phyloP scores from a whole-genome alignment of 129 eudicot genomes.

The Calendula officinalis region DNA sequence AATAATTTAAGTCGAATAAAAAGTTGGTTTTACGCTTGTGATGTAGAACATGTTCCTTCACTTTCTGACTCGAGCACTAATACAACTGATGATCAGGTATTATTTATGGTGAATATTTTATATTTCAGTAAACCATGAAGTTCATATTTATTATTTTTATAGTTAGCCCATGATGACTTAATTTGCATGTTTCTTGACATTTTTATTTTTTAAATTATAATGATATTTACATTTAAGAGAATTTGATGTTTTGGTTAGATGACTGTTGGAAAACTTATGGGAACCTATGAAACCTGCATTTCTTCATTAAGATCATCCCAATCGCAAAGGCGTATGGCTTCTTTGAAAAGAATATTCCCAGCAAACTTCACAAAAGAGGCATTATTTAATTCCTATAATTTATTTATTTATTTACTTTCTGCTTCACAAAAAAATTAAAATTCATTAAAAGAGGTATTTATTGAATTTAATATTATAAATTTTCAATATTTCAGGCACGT shows the following conservation, averaged over 20 bases:
- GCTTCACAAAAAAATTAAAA: too few species aligned
- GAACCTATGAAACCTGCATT: constrained; percentile 66
- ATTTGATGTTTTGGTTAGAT: constrained; percentile 33
- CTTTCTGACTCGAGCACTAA: constrained; percentile 35
- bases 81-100: constrained; percentile 46
- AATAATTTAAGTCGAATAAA: too few species aligned
- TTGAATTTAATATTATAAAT: too few species aligned
- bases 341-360: constrained; percentile 67
- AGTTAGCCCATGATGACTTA: constrained; percentile 24
- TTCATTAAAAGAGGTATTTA: too few species aligned
- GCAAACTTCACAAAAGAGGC: constrained; percentile 95
- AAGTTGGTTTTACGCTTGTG: constrained; percentile 18
- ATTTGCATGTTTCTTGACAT: constrained; percentile 19
- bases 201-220: not conserved
- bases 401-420: not conserved
- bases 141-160: constrained; percentile 10
- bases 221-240: not conserved
- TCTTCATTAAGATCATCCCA: constrained; percentile 58
- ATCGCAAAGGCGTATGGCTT: constrained; percentile 51
- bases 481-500: constrained; percentile 50
- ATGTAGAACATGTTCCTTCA: constrained; percentile 56
- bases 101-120: not conserved
- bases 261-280: constrained; percentile 59
- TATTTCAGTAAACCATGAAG: too few species aligned
- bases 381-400: not conserved